Conservation (phyloP, 371 early-diverging fungal genomes). For the Mortierella sp. region DNA sequence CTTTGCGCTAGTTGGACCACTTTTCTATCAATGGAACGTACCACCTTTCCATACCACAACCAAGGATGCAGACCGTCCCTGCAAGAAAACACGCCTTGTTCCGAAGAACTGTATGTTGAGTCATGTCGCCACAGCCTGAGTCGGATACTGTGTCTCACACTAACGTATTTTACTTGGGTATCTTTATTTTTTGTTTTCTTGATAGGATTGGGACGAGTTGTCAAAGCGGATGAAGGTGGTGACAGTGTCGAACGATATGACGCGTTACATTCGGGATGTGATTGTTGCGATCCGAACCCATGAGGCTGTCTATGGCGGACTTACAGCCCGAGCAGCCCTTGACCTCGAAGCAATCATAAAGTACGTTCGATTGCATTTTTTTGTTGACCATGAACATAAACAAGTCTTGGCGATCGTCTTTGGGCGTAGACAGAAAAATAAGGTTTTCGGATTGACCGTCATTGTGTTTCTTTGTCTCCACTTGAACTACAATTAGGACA, state of each 20-base stretch:
- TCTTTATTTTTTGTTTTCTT: background rate
- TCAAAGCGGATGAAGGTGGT: slow-evolving; percentile 64
- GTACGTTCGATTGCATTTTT: slow-evolving; percentile 45
- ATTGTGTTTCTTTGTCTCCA: background rate
- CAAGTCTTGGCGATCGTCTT: background rate
- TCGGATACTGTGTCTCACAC: background rate
- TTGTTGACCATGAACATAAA: background rate
- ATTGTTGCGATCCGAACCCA: slow-evolving; percentile 75
- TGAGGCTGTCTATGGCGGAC: slow-evolving; percentile 69
- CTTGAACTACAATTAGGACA: slow-evolving; percentile 46
- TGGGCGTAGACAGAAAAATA: background rate
- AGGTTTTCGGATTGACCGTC: background rate
- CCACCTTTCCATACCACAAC: slow-evolving; percentile 28
- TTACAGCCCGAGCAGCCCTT: slow-evolving; percentile 72
- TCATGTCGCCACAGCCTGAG: background rate
- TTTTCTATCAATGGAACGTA: slow-evolving; percentile 68
- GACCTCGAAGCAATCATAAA: slow-evolving; percentile 70
- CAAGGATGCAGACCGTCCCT: slow-evolving; percentile 29
- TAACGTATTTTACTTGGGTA: background rate
- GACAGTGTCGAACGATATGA: slow-evolving; percentile 70
- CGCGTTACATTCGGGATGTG: slow-evolving; percentile 73
- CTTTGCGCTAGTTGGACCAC: slow-evolving; percentile 62
- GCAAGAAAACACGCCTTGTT: slow-evolving; percentile 38
- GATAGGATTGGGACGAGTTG: slow-evolving; percentile 68
- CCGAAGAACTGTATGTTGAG: slow-evolving; percentile 30